Conservation (phyloP, 352 stramenopile genomes). For the Globisporangium cylindrosporum region DNA sequence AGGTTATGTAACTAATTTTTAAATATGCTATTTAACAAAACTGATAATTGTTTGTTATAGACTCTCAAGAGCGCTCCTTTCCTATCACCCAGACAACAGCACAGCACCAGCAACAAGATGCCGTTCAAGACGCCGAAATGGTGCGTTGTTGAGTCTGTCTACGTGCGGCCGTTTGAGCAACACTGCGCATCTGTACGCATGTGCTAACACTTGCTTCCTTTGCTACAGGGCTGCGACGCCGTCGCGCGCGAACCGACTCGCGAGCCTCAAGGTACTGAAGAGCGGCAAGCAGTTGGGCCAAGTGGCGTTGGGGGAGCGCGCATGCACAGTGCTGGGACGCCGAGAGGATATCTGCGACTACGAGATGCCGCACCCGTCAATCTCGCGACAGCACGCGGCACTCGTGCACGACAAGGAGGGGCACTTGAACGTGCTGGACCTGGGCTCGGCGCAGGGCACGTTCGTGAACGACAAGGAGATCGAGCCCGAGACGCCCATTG, state of each 20-base stretch:
- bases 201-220: not conserved
- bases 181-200: not conserved
- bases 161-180: not conserved
- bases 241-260: conserved; percentile 35
- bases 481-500: conserved; percentile 34
- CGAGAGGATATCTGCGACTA: conserved; percentile 78
- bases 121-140: conserved; percentile 9
- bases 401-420: conserved; percentile 65
- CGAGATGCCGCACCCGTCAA: conserved; percentile 71
- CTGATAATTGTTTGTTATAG: not conserved
- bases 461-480: conserved; percentile 78
- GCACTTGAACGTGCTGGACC: conserved; percentile 60
- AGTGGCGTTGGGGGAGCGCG: conserved; percentile 42
- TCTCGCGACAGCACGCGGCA: conserved; percentile 78
- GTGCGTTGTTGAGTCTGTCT: not conserved
- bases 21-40: too few species aligned
- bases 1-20: too few species aligned
- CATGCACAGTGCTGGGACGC: conserved; percentile 70
- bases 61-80: not conserved
- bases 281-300: conserved; percentile 40
- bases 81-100: not conserved
- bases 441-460: conserved; percentile 82
- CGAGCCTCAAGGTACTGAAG: conserved; percentile 54
- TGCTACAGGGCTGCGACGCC: conserved; percentile 47
- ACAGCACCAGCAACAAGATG: not conserved